phyloP scores from a whole-genome alignment of 768 basidiomycete species.

The Omphalotus guepiniiformis region DNA sequence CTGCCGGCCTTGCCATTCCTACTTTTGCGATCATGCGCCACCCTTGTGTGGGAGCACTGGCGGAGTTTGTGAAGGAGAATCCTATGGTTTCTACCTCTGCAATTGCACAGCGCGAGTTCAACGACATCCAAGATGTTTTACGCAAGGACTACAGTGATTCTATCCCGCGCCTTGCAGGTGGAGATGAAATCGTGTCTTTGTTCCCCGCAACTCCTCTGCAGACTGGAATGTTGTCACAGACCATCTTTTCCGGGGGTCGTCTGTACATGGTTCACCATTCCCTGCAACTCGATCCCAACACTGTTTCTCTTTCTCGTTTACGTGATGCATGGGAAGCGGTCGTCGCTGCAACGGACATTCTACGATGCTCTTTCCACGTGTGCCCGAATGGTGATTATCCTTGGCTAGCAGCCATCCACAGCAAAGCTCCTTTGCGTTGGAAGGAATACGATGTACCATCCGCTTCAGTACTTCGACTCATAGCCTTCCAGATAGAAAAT shows the following conservation, averaged over 20 bases:
- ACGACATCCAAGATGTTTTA: neutral
- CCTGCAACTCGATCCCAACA: neutral
- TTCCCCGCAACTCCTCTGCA: constrained; percentile 9
- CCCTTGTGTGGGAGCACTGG: constrained; percentile 5
- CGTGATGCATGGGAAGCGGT: constrained; percentile 7
- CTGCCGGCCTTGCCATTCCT: constrained; percentile 1
- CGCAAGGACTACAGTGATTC: neutral
- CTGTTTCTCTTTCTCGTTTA: neutral
- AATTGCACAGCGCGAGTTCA: constrained; percentile 3
- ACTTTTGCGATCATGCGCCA: constrained; percentile 8
- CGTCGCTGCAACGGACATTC: constrained; percentile 1
- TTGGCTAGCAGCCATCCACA: constrained; percentile 7
- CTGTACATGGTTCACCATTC: constrained; percentile 6
- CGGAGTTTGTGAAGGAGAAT: constrained; percentile 1
- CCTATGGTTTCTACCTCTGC: neutral
- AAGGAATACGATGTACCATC: neutral
- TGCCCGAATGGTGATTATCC: constrained; percentile 1
- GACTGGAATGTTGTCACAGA: constrained; percentile 8
- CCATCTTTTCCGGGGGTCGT: neutral
- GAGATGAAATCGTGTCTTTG: neutral
- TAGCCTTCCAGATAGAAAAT: constrained; percentile 6
- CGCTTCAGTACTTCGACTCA: neutral
- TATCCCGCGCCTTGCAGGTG: neutral
- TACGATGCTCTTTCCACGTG: constrained; percentile 7
- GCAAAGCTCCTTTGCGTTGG: constrained; percentile 3